These are phyloP conservation scores for Lepidopterella palustris DNA, from an alignment of 495 filamentous ascomycete genomes.

Conservation along the genomic window DNA sequence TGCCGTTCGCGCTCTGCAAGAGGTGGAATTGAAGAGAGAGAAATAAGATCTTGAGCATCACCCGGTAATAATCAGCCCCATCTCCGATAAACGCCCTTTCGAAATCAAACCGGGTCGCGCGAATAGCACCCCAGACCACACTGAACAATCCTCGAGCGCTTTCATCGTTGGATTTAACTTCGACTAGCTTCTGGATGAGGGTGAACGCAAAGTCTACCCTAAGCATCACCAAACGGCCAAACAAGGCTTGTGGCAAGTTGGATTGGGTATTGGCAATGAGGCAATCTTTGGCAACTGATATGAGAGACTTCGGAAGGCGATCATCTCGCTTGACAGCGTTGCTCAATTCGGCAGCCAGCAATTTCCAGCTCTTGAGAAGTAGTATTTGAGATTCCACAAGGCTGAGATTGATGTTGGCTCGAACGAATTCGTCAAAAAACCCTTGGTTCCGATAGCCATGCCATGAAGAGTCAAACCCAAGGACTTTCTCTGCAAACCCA, in stretches of 20 bases:
- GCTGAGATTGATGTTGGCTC: constrained; percentile 83
- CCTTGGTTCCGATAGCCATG: constrained; percentile 57
- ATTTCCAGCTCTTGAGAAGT: constrained; percentile 84
- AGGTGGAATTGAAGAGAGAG: constrained; percentile 64
- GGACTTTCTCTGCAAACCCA: constrained; percentile 61
- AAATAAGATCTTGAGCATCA: constrained; percentile 77
- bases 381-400: constrained; percentile 87
- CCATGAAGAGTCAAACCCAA: constrained; percentile 75
- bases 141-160: constrained; percentile 59
- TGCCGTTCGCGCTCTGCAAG: background rate
- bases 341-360: constrained; percentile 77
- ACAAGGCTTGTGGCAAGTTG: constrained; percentile 63
- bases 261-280: constrained; percentile 60
- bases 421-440: constrained; percentile 70
- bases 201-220: constrained; percentile 70
- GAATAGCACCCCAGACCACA: constrained; percentile 61
- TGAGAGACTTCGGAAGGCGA: constrained; percentile 60
- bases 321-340: constrained; percentile 54
- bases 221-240: constrained; percentile 60
- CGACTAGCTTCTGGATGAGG: constrained; percentile 67
- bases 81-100: constrained; percentile 52
- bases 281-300: constrained; percentile 63
- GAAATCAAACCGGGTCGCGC: constrained; percentile 57
- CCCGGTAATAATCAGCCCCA: constrained; percentile 69
- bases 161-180: constrained; percentile 50